Base-by-base conservation (phyloP, 2,329 filamentous ascomycete genomes). In the Atkinsonella hypoxylon region DNA sequence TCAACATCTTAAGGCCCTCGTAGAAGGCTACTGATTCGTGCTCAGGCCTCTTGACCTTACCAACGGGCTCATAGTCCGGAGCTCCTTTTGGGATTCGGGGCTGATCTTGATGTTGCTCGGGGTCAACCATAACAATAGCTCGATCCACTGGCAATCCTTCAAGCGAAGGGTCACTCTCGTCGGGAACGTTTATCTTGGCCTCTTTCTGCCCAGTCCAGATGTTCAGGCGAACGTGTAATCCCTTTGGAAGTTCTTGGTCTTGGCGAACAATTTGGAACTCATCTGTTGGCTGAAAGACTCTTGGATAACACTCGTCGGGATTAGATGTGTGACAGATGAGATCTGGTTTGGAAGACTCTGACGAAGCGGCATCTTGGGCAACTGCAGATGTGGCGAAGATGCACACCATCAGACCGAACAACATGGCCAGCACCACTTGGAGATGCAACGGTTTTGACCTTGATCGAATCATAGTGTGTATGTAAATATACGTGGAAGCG, bases 191-290 rank as follows among this genome's bases (percentile, higher is more conserved):
- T 54, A 85, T 70, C 59, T 83, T 82, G 56, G 82, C 83, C 61
- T 85, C 80, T 56, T 79, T 82, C 56, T 72, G 58, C 20, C 83
- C 82, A 0, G 81, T 82, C 57, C 73, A 72, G 45, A 87, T 72
- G 60, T 87, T 78, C 50, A 87, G 65, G 39, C 82, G 77, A 48
- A 86, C 74, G 61, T 87, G 83, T 4, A 87, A 72, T 6, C 83
- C 83, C 0, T 72, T 66, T 1, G 83, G 82, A 3, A 87, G 61
- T 38, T 83, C 76, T 62, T 87, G 83, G 57, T 83, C 83, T 36
- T 79, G 73, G 53, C 73, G 78, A 40, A 87, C 72, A 8, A 66
- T 59, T 62, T 84, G 81, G 56, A 86, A 87, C 51, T 83, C 74
- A 45, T 81, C 67, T 1, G 82, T 86, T 1, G 83, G 70, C 50